Evolutionary conservation across 352 stramenopile genomes (phyloP).

Genomic region (Phytopythium mirpurense): DNA sequence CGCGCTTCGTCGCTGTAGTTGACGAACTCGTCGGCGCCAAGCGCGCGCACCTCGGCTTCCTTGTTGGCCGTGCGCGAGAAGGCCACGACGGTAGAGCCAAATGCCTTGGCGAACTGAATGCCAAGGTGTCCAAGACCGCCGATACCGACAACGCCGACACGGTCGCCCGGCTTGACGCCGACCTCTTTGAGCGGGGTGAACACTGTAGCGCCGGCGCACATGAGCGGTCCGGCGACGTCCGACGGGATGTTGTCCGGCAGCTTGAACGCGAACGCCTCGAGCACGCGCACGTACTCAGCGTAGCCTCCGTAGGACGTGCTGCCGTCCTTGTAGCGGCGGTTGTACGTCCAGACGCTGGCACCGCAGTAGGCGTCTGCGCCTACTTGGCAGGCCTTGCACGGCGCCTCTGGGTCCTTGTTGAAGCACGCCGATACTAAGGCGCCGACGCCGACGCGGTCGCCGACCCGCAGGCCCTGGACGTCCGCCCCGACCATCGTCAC

Average conservation of each 20-base stretch:
- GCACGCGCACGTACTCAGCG: background rate
- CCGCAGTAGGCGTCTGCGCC: too few relatives aligned
- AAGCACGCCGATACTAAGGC: too few relatives aligned
- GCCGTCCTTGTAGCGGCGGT: background rate
- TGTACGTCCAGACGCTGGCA: background rate
- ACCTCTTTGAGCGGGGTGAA: constrained; percentile 66
- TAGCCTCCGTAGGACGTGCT: background rate
- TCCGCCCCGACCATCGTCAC: too few relatives aligned
- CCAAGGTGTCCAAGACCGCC: constrained; percentile 72
- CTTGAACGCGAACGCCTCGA: constrained; percentile 38
- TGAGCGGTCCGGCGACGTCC: constrained; percentile 17
- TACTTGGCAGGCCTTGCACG: too few relatives aligned
- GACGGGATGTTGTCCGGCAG: constrained; percentile 59
- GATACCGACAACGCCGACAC: constrained; percentile 68
- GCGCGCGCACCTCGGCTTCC: constrained; percentile 36
- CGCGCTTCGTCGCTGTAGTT: constrained; percentile 40
- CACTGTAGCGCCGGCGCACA: constrained; percentile 47
- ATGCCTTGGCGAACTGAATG: constrained; percentile 60
- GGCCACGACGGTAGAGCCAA: constrained; percentile 43
- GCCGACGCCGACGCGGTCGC: too few relatives aligned
- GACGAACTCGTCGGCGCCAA: constrained; percentile 51
- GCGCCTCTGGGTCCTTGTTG: too few relatives aligned
- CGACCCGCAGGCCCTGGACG: too few relatives aligned
- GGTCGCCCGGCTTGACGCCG: constrained; percentile 37
- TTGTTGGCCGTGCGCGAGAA: constrained; percentile 49